Conservation (phyloP, 352 stramenopile species). For the Phytophthora gonapodyides region DNA sequence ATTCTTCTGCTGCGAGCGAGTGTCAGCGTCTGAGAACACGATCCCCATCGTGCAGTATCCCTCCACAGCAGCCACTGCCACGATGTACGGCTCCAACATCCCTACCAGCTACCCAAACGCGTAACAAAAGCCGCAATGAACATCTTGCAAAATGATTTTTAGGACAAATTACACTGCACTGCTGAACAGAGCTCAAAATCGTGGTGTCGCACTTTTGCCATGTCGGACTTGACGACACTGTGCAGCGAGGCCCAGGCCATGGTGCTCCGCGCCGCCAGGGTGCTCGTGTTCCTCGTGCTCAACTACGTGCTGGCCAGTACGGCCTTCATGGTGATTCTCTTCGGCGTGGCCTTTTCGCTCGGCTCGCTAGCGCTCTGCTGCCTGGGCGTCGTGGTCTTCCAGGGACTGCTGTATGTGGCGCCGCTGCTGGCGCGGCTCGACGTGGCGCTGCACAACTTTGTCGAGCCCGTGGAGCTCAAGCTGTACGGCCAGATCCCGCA, state of each 20-base stretch:
- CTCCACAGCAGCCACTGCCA: slow-evolving; percentile 3
- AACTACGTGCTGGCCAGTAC: slow-evolving; percentile 59
- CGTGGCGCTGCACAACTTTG: slow-evolving; percentile 66
- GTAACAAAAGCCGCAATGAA: slow-evolving; percentile 14
- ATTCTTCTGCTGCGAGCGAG: slow-evolving; percentile 72
- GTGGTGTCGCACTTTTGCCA: slow-evolving; percentile 20
- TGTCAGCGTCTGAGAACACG: slow-evolving; percentile 55
- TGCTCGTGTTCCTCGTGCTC: slow-evolving; percentile 61
- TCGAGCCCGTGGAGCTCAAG: slow-evolving; percentile 44
- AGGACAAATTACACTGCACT: slow-evolving; percentile 27
- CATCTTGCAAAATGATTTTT: slow-evolving; percentile 1
- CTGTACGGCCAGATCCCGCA: slow-evolving; percentile 39
- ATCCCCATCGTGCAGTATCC: slow-evolving; percentile 45
- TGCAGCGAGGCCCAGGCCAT: slow-evolving; percentile 2
- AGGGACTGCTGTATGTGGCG: slow-evolving; percentile 61
- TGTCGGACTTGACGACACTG: slow-evolving; percentile 9
- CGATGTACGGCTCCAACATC: slow-evolving; percentile 27
- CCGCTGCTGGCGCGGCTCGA: slow-evolving; percentile 56
- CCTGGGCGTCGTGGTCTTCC: slow-evolving; percentile 64
- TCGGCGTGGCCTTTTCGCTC: slow-evolving; percentile 51
- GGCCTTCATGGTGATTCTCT: slow-evolving; percentile 59
- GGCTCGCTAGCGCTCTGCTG: slow-evolving; percentile 68
- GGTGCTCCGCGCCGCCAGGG: slow-evolving; percentile 18
- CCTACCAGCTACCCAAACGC: slow-evolving; percentile 5
- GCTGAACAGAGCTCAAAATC: slow-evolving; percentile 5